Evolutionary conservation across 2,329 filamentous ascomycete species (phyloP), one percentile per base, ranked within the genome.

Genomic region (Grosmannia clavigera): DNA sequence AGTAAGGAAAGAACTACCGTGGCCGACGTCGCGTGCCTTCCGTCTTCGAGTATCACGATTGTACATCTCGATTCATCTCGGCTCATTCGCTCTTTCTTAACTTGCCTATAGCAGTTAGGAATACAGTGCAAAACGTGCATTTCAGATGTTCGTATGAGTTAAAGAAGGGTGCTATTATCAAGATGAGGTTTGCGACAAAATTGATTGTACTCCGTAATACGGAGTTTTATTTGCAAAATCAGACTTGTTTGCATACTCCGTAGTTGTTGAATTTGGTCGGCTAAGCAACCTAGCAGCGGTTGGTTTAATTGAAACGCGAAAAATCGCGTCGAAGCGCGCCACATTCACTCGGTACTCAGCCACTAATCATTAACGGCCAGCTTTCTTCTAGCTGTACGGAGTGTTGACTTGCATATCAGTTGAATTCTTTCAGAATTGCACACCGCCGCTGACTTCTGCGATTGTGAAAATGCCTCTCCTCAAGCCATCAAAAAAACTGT

Each of bases 401-500:
- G 10, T 40, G 9, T 40, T 40, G 38, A 40, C 38, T 40, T 40
- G 38, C 38, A 40, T 46, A 46, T 46, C 7, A 7, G 43, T 19
- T 7, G 19, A 46, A n/a, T 46, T 19, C 19, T n/a, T 6, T 46
- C 40, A 19, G 16, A 43, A 19, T 19, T 16, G 40, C 19, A 43
- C 14, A n/a, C 50, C 6, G 3, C 16, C 27, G 11, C 53, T 3
- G 5, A 46, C 38, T 4, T 14, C 35, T 27, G 22, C 22, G 14
- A 51, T 38, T 57, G 19, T 19, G 9, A 5, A 38, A 14, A 65
- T 66, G 64, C 60, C 64, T 56, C 56, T 64, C 12, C 52, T 66
- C 0, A 55, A 61, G 33, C 11, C 57, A 27, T 46, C 61, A 2
- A 35, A 55, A 35, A 55, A 60, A 25, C 12, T 55, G 16, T 14